Conservation (phyloP, 2,329 filamentous ascomycete genomes). For the Trichoderma atroviride region DNA sequence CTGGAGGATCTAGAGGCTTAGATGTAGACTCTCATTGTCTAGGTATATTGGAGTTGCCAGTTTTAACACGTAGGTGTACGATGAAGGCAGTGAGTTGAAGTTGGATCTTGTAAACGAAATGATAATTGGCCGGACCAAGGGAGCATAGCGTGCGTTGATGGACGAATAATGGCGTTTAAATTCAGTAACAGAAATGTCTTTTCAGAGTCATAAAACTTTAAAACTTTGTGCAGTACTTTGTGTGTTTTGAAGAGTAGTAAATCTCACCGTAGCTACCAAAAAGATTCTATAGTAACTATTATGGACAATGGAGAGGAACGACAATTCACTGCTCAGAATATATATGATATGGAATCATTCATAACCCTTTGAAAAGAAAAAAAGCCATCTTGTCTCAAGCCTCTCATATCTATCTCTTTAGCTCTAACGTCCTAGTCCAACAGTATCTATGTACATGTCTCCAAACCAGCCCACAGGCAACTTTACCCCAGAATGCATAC, state of each 20-base stretch:
- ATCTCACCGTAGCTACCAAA: not conserved
- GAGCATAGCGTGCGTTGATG: constrained; percentile 23
- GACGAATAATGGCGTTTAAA: constrained; percentile 12
- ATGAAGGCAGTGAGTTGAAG: not conserved
- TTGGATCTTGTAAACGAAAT: constrained; percentile 1
- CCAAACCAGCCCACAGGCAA: not conserved
- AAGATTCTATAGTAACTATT: not conserved
- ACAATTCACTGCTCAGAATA: not conserved
- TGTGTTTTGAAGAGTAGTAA: not conserved
- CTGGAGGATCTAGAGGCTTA: constrained; percentile 54
- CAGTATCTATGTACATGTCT: not conserved
- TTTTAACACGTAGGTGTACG: not conserved
- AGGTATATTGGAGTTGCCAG: not conserved
- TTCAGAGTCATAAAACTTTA: not conserved
- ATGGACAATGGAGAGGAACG: no score
- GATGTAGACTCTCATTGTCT: not conserved
- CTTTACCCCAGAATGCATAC: not conserved
- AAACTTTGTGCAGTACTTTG: not conserved
- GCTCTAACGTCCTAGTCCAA: not conserved
- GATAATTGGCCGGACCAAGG: constrained; percentile 1
- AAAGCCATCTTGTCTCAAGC: not conserved
- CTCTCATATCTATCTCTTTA: not conserved
- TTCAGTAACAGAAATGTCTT: not conserved
- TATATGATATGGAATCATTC: not conserved
- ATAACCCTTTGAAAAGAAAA: not conserved